Evolutionary conservation across 1,139 yeast species (phyloP).

Genomic region (Arxiozyma heterogenica): DNA sequence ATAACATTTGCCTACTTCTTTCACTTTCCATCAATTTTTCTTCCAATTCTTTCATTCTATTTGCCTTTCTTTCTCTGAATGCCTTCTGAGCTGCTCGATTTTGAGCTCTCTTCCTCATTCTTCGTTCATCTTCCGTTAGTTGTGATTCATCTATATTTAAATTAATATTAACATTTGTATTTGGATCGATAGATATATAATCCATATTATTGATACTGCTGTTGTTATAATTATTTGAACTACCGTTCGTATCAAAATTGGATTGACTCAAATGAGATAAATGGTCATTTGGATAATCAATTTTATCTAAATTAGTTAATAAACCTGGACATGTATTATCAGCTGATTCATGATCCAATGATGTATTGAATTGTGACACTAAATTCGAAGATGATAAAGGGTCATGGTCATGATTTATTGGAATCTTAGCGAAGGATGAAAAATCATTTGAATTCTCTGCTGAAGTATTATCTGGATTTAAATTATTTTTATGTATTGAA

Average conservation of each 20-base stretch:
- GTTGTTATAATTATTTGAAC: no score
- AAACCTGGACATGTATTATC: not conserved
- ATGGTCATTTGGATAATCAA: not conserved
- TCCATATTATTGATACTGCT: not conserved
- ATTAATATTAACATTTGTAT: not conserved
- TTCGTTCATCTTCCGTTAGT: slow-evolving; percentile 6
- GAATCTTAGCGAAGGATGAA: not conserved
- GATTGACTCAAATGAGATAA: not conserved
- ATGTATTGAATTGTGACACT: not conserved
- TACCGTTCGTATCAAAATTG: not conserved
- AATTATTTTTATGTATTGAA: not conserved
- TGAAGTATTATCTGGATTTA: not conserved
- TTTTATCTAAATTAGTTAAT: no score
- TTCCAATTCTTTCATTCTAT: slow-evolving; percentile 60
- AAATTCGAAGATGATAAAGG: not conserved
- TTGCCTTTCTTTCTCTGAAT: slow-evolving; percentile 76
- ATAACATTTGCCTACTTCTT: slow-evolving; percentile 44
- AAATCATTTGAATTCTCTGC: not conserved
- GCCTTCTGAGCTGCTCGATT: slow-evolving; percentile 89
- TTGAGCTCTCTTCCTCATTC: slow-evolving; percentile 61
- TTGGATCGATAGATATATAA: not conserved
- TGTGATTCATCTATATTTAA: not conserved
- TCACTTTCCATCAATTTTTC: slow-evolving; percentile 53
- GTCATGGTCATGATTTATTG: not conserved
- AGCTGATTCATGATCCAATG: no score